Conservation (phyloP, 2,329 filamentous ascomycete species). For the Zasmidium angulare region DNA sequence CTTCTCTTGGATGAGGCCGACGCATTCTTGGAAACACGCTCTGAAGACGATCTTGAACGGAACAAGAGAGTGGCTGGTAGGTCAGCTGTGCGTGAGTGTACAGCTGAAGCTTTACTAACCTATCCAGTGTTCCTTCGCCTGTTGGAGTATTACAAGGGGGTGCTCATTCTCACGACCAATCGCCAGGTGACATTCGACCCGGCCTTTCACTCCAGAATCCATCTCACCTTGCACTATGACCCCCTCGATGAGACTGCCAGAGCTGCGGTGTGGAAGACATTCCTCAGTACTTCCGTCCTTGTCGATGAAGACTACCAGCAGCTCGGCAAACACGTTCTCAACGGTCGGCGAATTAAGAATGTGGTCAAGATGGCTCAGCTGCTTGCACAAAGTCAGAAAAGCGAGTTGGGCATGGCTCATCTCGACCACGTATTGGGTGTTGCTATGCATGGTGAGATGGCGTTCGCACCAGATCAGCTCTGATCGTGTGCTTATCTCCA, state of each 20-base stretch:
- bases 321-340: constrained; percentile 35
- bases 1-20: constrained; percentile 55
- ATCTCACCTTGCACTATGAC: constrained; percentile 43
- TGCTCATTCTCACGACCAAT: constrained; percentile 49
- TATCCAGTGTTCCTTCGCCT: constrained; percentile 42
- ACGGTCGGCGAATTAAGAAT: constrained; percentile 47
- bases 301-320: constrained; percentile 31
- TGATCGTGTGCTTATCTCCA: neutral
- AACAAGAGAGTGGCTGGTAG: constrained; percentile 39
- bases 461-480: neutral
- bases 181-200: constrained; percentile 45
- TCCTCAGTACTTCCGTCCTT: constrained; percentile 39
- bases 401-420: constrained; percentile 29
- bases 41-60: constrained; percentile 41
- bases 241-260: constrained; percentile 40
- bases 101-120: constrained; percentile 12
- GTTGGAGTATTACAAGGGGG: constrained; percentile 42
- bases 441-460: neutral
- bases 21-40: constrained; percentile 43
- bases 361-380: constrained; percentile 42
- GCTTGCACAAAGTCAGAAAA: constrained; percentile 28
- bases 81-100: neutral
- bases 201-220: constrained; percentile 50
- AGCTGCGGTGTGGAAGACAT: constrained; percentile 47
- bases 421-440: constrained; percentile 24